These are phyloP conservation scores for Alternaria postmessia DNA, from an alignment of 2,329 filamentous ascomycete species.

Conservation along the genomic window DNA sequence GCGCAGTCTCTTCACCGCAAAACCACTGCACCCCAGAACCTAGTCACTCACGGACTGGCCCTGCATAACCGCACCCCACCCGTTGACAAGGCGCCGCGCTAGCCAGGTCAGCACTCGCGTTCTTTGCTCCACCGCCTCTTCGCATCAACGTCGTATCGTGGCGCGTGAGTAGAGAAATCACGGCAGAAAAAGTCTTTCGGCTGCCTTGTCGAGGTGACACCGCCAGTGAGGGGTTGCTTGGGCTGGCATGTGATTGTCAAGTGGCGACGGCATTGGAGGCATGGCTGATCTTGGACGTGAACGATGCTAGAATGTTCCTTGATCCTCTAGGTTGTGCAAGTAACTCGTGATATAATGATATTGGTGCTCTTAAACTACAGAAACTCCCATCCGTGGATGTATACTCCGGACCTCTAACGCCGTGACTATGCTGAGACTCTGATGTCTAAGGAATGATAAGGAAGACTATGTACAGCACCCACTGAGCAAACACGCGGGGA, in stretches of 20 bases:
- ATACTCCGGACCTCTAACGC: not conserved
- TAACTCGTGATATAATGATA: not conserved
- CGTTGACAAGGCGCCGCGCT: constrained; percentile 13
- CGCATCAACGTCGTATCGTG: constrained; percentile 5
- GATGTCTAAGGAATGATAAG: not conserved
- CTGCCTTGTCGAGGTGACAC: constrained; percentile 10
- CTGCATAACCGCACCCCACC: constrained; percentile 17
- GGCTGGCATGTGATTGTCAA: constrained; percentile 3
- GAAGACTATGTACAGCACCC: constrained; percentile 1
- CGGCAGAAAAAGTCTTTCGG: constrained; percentile 8
- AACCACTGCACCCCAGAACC: constrained; percentile 14
- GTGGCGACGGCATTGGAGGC: constrained; percentile 2
- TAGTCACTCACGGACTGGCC: constrained; percentile 4
- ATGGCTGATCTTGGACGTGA: not conserved
- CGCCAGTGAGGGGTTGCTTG: not conserved
- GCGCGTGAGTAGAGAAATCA: not conserved
- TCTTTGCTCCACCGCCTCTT: constrained; percentile 13
- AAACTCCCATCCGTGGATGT: not conserved
- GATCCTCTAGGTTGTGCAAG: not conserved
- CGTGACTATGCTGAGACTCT: not conserved
- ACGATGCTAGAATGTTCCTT: not conserved
- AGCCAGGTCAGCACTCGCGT: constrained; percentile 6
- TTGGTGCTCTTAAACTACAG: not conserved
- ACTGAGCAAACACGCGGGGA: constrained; percentile 8
- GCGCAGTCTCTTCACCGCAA: constrained; percentile 12